Percentiles rank a stretch among this genome's conserved stretches.
These are phyloP conservation scores for Tricholoma terreum DNA, from an alignment of 768 basidiomycete genomes.

Conservation along the genomic window DNA sequence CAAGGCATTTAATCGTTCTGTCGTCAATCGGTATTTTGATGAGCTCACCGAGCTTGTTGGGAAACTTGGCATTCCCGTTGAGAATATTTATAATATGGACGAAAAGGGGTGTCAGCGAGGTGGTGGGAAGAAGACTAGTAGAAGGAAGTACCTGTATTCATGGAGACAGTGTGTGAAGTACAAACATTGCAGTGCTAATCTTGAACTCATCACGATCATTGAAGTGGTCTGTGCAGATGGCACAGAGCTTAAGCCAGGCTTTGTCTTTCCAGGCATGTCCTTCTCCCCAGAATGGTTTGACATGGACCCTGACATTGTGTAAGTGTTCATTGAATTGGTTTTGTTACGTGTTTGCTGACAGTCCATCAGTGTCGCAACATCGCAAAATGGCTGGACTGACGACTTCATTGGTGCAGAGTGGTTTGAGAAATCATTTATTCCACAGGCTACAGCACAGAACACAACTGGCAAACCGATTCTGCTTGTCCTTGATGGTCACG, in stretches of 20 bases:
- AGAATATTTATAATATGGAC: constrained; percentile 34
- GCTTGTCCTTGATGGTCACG: constrained; percentile 43
- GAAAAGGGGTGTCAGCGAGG: constrained; percentile 33
- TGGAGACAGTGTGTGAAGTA: constrained; percentile 14
- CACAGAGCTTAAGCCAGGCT: too few relatives aligned
- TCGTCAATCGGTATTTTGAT: constrained; percentile 26
- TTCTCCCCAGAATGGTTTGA: constrained; percentile 24
- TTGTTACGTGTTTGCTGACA: neutral
- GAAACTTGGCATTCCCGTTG: constrained; percentile 24
- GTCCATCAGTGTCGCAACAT: constrained; percentile 26
- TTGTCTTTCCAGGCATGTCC: constrained; percentile 32
- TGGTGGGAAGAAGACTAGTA: too few relatives aligned
- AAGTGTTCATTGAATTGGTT: constrained; percentile 5
- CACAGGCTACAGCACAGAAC: constrained; percentile 26
- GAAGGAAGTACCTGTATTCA: too few relatives aligned
- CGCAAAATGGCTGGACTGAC: constrained; percentile 42
- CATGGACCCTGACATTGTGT: constrained; percentile 18
- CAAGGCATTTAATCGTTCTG: constrained; percentile 29
- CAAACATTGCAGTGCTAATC: constrained; percentile 30
- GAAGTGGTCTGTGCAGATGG: constrained; percentile 36
- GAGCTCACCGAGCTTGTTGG: constrained; percentile 16
- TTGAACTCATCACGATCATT: constrained; percentile 40
- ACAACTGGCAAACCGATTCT: constrained; percentile 28
- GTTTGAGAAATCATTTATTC: constrained; percentile 38
- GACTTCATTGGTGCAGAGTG: constrained; percentile 31